phyloP scores from a whole-genome alignment of 352 stramenopile species.

The Phytophthora podocarpi region DNA sequence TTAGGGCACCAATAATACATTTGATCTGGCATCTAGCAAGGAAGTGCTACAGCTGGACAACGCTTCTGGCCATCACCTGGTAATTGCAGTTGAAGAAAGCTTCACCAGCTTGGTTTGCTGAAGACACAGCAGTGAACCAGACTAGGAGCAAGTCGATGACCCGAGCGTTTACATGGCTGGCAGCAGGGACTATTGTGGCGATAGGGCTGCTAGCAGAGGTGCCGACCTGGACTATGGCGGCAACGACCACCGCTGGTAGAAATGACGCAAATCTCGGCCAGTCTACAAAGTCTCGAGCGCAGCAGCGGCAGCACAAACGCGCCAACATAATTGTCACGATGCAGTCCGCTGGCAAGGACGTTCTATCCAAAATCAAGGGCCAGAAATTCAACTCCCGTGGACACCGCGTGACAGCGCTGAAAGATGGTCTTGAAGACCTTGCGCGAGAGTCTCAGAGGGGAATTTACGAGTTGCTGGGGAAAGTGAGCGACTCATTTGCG shows the following conservation, averaged over 20 bases:
- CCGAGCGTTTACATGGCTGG: slow-evolving; percentile 15
- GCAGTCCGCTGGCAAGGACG: slow-evolving; percentile 31
- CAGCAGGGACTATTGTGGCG: background rate
- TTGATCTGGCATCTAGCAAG: too few species aligned
- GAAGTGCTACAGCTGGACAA: too few species aligned
- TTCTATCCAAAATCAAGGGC: slow-evolving; percentile 37
- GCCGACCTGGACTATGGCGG: background rate
- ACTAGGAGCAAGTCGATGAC: slow-evolving; percentile 30
- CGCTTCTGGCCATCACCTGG: slow-evolving; percentile 1
- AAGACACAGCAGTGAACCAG: too few species aligned
- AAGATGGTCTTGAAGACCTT: slow-evolving; percentile 42
- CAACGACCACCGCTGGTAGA: slow-evolving; percentile 7
- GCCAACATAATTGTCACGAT: slow-evolving; percentile 64
- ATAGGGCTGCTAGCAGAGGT: slow-evolving; percentile 8
- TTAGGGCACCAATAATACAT: too few species aligned
- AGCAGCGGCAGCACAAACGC: slow-evolving; percentile 31
- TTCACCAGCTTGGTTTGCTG: too few species aligned
- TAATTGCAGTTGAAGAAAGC: slow-evolving; percentile 1
- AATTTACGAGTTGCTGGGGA: slow-evolving; percentile 35
- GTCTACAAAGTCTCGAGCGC: slow-evolving; percentile 24
- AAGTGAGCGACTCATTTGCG: slow-evolving; percentile 26
- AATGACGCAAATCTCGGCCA: background rate
- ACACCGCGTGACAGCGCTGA: slow-evolving; percentile 35
- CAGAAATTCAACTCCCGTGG: slow-evolving; percentile 44
- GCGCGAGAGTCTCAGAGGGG: slow-evolving; percentile 40